These are phyloP conservation scores for Vigna radiata DNA, from an alignment of 306 rosid species.

Conservation along the genomic window DNA sequence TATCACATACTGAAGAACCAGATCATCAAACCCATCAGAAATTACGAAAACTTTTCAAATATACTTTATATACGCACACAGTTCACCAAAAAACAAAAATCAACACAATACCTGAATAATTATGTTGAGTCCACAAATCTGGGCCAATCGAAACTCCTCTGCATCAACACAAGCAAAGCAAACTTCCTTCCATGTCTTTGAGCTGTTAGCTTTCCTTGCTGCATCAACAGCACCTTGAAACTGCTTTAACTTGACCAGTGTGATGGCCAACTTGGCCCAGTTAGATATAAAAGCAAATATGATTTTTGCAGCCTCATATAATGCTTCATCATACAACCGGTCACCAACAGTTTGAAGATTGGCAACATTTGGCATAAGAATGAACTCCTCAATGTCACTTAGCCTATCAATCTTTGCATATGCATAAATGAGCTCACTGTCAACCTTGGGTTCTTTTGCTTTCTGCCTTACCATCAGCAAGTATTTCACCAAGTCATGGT, in stretches of 20 bases:
- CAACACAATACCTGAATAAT: slow-evolving; percentile 79
- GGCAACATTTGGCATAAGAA: slow-evolving; percentile 98
- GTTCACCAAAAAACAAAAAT: slow-evolving; percentile 30
- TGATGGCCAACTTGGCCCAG: slow-evolving; percentile 98
- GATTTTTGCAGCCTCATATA: slow-evolving; percentile 97
- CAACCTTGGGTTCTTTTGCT: slow-evolving; percentile 95
- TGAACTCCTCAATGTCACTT: slow-evolving; percentile 94
- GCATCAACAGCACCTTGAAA: slow-evolving; percentile 99
- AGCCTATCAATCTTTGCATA: slow-evolving; percentile 97
- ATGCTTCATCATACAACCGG: slow-evolving; percentile 89
- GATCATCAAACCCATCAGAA: slow-evolving; percentile 26
- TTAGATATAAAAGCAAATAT: slow-evolving; percentile 95
- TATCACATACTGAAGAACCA: slow-evolving; percentile 15
- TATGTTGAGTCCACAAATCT: slow-evolving; percentile 98
- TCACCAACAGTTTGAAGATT: slow-evolving; percentile 97
- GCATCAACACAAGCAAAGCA: slow-evolving; percentile 99
- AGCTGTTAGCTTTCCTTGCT: slow-evolving; percentile 98
- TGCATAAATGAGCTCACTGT: slow-evolving; percentile 95
- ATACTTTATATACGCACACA: background rate
- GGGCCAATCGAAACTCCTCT: slow-evolving; percentile 98
- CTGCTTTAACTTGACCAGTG: slow-evolving; percentile 89
- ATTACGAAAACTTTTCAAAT: slow-evolving; percentile 24
- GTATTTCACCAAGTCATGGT: slow-evolving; percentile 94
- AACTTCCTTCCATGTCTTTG: slow-evolving; percentile 99
- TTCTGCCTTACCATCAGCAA: slow-evolving; percentile 97